A percentile compares a stretch with the other conserved stretches of the same genome.
Conservation (phyloP, 2,329 filamentous ascomycete species). For the Ophiostoma populinum region DNA sequence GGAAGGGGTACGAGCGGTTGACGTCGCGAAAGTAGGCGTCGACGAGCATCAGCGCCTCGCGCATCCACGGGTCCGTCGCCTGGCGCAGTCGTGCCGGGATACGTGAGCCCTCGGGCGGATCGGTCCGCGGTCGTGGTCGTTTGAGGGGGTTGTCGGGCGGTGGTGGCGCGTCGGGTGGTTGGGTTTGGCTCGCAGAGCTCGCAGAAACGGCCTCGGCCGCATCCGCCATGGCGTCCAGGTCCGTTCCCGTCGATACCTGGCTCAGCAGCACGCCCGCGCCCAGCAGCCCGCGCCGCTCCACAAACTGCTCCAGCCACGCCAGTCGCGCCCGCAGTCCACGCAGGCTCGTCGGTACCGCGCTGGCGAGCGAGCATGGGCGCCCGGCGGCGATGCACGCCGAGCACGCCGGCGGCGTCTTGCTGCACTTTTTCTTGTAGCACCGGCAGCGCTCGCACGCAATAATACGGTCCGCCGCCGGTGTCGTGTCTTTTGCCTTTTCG, state of each 20-base stretch:
- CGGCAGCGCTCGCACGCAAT: conserved; percentile 8
- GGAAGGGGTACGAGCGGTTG: conserved; percentile 27
- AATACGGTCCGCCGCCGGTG: background rate
- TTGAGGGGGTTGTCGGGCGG: too few relatives aligned
- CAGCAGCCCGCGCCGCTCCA: conserved; percentile 1
- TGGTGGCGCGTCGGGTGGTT: too few relatives aligned
- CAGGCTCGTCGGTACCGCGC: conserved; percentile 14
- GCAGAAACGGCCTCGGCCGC: background rate
- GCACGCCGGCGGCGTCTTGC: conserved; percentile 24
- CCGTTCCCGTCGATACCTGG: conserved; percentile 16
- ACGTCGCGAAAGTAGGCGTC: conserved; percentile 30
- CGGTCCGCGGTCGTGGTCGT: too few relatives aligned
- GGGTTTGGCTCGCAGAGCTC: too few relatives aligned
- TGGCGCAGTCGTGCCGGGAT: conserved; percentile 12
- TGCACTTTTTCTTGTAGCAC: conserved; percentile 25
- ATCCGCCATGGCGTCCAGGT: conserved; percentile 2
- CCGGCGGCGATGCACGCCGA: conserved; percentile 22
- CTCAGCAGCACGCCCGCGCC: conserved; percentile 8
- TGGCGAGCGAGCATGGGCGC: conserved; percentile 21
- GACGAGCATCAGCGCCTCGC: conserved; percentile 16
- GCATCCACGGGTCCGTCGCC: conserved; percentile 7
- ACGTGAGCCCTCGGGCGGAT: too few relatives aligned
- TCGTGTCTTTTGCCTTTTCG: too few relatives aligned
- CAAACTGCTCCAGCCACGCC: conserved; percentile 19
- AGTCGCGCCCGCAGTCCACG: conserved; percentile 23